A percentile compares a stretch with the other conserved stretches of the same genome.
phyloP scores from a whole-genome alignment of 768 basidiomycete species.

The Tylopilus sp. region DNA sequence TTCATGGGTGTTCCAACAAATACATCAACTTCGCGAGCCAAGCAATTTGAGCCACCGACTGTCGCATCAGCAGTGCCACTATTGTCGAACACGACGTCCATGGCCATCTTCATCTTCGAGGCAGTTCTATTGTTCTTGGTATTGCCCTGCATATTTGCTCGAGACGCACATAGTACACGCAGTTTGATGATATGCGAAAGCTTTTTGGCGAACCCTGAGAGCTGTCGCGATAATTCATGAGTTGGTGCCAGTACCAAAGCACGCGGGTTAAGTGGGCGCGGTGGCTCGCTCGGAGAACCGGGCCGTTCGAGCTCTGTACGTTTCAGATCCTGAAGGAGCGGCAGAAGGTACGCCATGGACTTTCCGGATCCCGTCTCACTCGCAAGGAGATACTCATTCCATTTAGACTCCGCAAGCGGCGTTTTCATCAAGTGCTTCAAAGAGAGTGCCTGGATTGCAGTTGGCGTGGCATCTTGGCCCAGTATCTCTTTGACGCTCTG shows the following conservation, averaged over 20 bases:
- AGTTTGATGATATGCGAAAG: conserved; percentile 74
- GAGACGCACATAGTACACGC: conserved; percentile 68
- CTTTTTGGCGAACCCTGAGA: conserved; percentile 69
- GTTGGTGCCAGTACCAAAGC: conserved; percentile 84
- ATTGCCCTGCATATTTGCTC: conserved; percentile 43
- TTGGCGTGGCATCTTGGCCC: conserved; percentile 56
- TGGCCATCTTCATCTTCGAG: conserved; percentile 42
- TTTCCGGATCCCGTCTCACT: conserved; percentile 93
- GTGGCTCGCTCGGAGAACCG: conserved; percentile 3
- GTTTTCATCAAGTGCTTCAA: conserved; percentile 57
- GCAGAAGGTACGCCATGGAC: conserved; percentile 86
- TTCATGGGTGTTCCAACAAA: conserved; percentile 65
- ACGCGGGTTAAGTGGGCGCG: conserved; percentile 54
- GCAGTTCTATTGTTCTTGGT: conserved; percentile 37
- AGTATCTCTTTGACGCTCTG: conserved; percentile 54
- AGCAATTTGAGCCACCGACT: conserved; percentile 19
- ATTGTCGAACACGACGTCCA: conserved; percentile 18
- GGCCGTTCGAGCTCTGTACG: conserved; percentile 43
- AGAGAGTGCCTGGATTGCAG: conserved; percentile 76
- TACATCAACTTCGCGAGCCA: conserved; percentile 43
- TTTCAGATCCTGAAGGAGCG: conserved; percentile 78
- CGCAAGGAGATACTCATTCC: conserved; percentile 62
- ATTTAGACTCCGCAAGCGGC: conserved; percentile 10
- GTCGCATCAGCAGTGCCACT: conserved; percentile 28
- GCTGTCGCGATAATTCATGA: conserved; percentile 83